Base-by-base conservation (phyloP, 2,329 filamentous ascomycete genomes). In the Cercospora sojina region DNA sequence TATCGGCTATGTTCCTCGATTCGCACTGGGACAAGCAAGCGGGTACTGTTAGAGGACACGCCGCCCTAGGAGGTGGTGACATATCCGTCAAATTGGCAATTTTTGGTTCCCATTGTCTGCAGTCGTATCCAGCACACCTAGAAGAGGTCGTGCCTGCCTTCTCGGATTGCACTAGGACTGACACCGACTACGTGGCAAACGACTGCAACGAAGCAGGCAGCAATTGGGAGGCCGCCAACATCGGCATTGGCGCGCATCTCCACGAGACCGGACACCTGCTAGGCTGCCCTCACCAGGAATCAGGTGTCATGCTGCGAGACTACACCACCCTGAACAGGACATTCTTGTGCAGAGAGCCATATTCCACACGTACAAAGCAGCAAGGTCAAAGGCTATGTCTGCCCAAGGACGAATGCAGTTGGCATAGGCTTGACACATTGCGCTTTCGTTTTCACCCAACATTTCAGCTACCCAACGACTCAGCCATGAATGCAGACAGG, bases 141-240 rank as follows among this genome's bases (percentile, higher is more conserved):
- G 94, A 98, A 77, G 94, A 98, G 75, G 90, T 98, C 0, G 91
- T 92, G 4, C 88, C 92, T 20, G 90, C 93, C 5, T 96, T 98
- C 74, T 90, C 87, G 16, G 93, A 98, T 78, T 97, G 93, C 78
- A 97, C 93, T 2, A 88, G 90, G 32, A 97, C 93, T 0, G 92
- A 98, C 76, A 91, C 89, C 9, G 86, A 87, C 43, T 86, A 86
- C 72, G 88, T 97, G 41, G 90, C 91, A 16, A 97, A 97, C 74
- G 92, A 96, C 76, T 92, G 88, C 77, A 90, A 91, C 72, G 91
- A 97, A 71, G 90, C 89, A 6, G 93, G 93, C 25, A 96, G 91
- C 76, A 95, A 89, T 56, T 98, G 94, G 94, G 94, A 98, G 77
- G 89, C 93, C n/a, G 93, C 92, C 27, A 96, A 94, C 73, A 90